Percentiles rank a stretch among this genome's conserved stretches.
phyloP scores from a whole-genome alignment of 805 yeast species.

The Lipomyces sp. region DNA sequence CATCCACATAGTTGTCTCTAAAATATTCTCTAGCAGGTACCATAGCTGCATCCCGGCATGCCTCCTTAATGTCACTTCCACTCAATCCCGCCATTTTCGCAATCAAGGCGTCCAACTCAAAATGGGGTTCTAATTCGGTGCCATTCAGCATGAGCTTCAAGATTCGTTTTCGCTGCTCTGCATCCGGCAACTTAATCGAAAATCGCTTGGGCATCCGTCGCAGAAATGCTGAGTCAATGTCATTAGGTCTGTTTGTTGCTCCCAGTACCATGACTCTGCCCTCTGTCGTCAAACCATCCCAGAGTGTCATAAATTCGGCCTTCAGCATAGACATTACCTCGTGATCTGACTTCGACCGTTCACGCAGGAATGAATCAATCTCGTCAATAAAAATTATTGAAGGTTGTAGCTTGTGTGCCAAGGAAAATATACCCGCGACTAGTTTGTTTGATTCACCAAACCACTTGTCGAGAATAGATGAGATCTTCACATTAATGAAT shows the following conservation, averaged over 20 bases:
- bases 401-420: slow-evolving; percentile 88
- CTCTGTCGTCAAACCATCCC: slow-evolving; percentile 85
- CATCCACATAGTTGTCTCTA: slow-evolving; percentile 54
- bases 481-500: slow-evolving; percentile 88
- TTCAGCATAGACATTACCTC: slow-evolving; percentile 94
- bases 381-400: slow-evolving; percentile 95
- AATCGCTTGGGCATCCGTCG: slow-evolving; percentile 92
- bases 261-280: slow-evolving; percentile 81
- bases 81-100: slow-evolving; percentile 71
- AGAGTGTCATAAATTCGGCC: slow-evolving; percentile 95
- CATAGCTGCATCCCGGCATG: slow-evolving; percentile 92
- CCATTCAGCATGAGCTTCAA: slow-evolving; percentile 69
- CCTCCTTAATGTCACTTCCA: slow-evolving; percentile 90
- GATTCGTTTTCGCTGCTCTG: slow-evolving; percentile 70
- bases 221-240: slow-evolving; percentile 89
- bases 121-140: slow-evolving; percentile 61
- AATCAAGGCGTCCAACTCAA: slow-evolving; percentile 67
- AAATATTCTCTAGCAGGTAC: slow-evolving; percentile 86
- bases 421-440: slow-evolving; percentile 87
- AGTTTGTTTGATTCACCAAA: slow-evolving; percentile 95
- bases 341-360: slow-evolving; percentile 81
- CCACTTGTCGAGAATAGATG: slow-evolving; percentile 95
- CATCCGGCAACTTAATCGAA: slow-evolving; percentile 72
- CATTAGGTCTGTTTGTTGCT: slow-evolving; percentile 91
- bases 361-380: slow-evolving; percentile 91